Base-by-base conservation (phyloP, 169 alveolate genomes). In the Theileria sp. region DNA sequence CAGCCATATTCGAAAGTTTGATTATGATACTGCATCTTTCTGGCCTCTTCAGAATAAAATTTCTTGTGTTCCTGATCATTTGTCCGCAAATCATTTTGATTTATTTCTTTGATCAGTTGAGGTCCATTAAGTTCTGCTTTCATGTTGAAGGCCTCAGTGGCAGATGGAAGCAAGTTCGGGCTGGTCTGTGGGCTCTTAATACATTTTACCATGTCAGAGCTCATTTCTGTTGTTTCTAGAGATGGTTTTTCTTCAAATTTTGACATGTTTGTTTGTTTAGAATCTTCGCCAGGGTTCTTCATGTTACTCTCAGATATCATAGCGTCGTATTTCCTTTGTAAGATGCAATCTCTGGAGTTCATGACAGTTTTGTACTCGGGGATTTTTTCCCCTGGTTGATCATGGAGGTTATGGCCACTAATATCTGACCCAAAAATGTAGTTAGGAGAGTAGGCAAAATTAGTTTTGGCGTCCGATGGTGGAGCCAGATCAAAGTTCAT, bases 111-210 rank as follows among this genome's bases (percentile, higher is more conserved):
- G 7, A 64, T 38, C 49, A 64, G n/a, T n/a, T 32, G 50, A 26
- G 1, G 72, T 0, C 32, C 23, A 38, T 64, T 21, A 30, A 30
- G 25, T 19, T 21, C 72, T n/a, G 36, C 9, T n/a, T 64, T 64
- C 17, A 64, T 64, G 26, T 19, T 21, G 32, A 28, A 64, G 34
- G 19, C 25, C 38, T 64, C 72, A 7, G 23, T 7, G 17, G 72
- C 32, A 23, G 72, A 1, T 17, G 72, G 51, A 26, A 64, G 38
- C 15, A 64, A 21, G 72, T 64, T 64, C 1, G 72, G 72, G 19
- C 72, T 64, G 50, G 72, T 64, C 15, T 64, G 28, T 19, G 72
- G 72, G 32, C 72, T 64, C 51, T 30, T 64, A 17, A 23, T 25
- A 64, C 38, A 64, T 21, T 30, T 19, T 6, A 64, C 38, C 17